Evolutionary conservation across 495 filamentous ascomycete genomes (phyloP).

Genomic region (Tuber indicum): DNA sequence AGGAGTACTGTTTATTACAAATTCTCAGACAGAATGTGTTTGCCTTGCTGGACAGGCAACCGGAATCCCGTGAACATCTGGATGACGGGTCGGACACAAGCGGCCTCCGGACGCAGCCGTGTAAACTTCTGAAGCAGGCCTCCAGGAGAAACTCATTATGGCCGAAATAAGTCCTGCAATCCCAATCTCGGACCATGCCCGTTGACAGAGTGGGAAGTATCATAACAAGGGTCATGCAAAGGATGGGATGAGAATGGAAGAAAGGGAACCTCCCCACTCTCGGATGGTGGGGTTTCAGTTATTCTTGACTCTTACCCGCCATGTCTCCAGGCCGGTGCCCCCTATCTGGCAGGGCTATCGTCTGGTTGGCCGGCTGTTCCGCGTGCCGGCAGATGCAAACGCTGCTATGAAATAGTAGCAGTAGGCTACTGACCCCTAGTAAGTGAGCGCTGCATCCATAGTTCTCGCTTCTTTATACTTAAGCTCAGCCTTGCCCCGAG

Average conservation of each 20-base stretch:
- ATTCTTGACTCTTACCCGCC: not conserved
- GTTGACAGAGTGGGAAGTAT: not conserved
- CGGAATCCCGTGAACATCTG: not conserved
- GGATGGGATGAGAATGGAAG: not conserved
- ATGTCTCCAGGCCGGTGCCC: not conserved
- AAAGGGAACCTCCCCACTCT: not conserved
- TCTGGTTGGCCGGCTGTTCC: not conserved
- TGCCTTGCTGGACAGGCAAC: not conserved
- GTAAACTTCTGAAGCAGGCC: not conserved
- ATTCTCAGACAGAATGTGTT: not conserved
- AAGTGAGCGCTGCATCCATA: too few relatives aligned
- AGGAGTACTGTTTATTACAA: not conserved
- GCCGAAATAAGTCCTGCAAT: not conserved
- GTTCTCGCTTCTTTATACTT: not conserved
- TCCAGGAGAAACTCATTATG: not conserved
- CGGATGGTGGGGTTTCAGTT: not conserved
- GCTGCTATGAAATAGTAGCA: not conserved
- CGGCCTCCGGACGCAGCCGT: not conserved
- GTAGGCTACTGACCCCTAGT: not conserved
- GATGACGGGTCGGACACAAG: not conserved
- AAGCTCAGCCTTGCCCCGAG: not conserved
- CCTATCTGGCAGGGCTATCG: not conserved
- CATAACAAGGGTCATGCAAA: not conserved
- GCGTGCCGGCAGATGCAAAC: not conserved
- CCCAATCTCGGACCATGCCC: not conserved